Evolutionary conservation across 2,329 filamentous ascomycete genomes (phyloP).

Genomic region (Colletotrichum orchidophilum): DNA sequence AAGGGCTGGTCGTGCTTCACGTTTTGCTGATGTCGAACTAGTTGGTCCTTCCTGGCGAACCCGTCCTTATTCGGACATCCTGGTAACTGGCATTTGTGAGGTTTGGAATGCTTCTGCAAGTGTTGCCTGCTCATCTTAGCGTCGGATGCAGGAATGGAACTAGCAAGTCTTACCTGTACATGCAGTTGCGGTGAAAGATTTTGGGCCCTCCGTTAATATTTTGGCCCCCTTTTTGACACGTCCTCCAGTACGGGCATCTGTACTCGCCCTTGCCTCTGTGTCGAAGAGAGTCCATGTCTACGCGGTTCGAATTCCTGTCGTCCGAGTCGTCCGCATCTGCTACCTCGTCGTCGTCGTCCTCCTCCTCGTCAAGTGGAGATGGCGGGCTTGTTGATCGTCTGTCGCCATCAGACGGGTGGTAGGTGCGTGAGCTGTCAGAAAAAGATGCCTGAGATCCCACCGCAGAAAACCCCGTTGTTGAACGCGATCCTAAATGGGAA

Average conservation of each 20-base stretch:
- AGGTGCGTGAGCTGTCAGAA: background rate
- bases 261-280: conserved; percentile 51
- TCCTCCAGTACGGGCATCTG: conserved; percentile 45
- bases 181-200: conserved; percentile 50
- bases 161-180: conserved; percentile 48
- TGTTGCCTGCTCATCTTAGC: conserved; percentile 46
- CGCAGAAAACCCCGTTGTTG: conserved; percentile 2
- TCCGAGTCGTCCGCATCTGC: background rate
- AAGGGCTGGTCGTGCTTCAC: conserved; percentile 45
- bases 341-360: background rate
- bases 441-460: conserved; percentile 13
- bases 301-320: conserved; percentile 36
- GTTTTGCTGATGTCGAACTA: conserved; percentile 52
- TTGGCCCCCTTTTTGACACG: conserved; percentile 52
- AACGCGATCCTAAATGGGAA: conserved; percentile 18
- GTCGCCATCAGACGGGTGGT: conserved; percentile 3
- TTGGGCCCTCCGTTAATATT: conserved; percentile 49
- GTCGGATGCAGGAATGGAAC: background rate
- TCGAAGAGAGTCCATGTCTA: conserved; percentile 50
- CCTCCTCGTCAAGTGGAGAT: background rate
- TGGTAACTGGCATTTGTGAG: conserved; percentile 49
- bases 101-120: conserved; percentile 54
- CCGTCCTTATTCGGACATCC: conserved; percentile 53
- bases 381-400: conserved; percentile 3
- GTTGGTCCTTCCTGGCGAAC: conserved; percentile 52